Evolutionary conservation across 2,329 filamentous ascomycete genomes (phyloP).

Genomic region (Cladorrhinum sp.): DNA sequence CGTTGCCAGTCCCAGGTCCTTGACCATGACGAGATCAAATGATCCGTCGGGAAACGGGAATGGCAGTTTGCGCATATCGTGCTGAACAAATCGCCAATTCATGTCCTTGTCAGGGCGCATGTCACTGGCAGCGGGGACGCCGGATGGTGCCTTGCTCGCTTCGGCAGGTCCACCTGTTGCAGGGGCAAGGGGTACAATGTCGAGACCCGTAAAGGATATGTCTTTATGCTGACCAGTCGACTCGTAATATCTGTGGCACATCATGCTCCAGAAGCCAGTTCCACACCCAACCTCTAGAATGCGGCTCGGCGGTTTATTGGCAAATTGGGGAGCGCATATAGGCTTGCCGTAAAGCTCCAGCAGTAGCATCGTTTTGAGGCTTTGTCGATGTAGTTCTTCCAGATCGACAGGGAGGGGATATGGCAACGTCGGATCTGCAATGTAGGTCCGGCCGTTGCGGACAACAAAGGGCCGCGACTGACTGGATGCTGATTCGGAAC

Average conservation of each 20-base stretch:
- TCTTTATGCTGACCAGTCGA: constrained; percentile 60
- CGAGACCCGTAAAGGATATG: constrained; percentile 77
- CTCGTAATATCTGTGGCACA: constrained; percentile 78
- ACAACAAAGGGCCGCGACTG: constrained; percentile 58
- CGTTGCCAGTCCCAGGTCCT: constrained; percentile 71
- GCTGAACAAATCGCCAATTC: constrained; percentile 84
- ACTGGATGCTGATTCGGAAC: constrained; percentile 36
- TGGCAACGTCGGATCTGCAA: constrained; percentile 66
- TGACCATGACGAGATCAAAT: constrained; percentile 86
- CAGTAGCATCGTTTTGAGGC: constrained; percentile 75
- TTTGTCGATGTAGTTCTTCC: constrained; percentile 82
- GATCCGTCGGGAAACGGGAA: constrained; percentile 76
- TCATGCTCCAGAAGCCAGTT: constrained; percentile 83
- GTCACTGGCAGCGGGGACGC: constrained; percentile 13
- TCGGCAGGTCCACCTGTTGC: constrained; percentile 10
- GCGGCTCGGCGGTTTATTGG: constrained; percentile 65
- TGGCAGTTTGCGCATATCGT: constrained; percentile 73
- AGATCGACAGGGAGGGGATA: constrained; percentile 92
- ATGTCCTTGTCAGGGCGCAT: constrained; percentile 61
- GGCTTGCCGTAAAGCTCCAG: constrained; percentile 79
- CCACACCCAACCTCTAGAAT: constrained; percentile 88
- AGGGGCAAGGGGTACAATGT: constrained; percentile 63
- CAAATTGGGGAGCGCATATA: constrained; percentile 67
- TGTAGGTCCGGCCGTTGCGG: constrained; percentile 78
- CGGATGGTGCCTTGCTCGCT: constrained; percentile 12